phyloP scores from a whole-genome alignment of 768 basidiomycete genomes.

The Calocybe indica region DNA sequence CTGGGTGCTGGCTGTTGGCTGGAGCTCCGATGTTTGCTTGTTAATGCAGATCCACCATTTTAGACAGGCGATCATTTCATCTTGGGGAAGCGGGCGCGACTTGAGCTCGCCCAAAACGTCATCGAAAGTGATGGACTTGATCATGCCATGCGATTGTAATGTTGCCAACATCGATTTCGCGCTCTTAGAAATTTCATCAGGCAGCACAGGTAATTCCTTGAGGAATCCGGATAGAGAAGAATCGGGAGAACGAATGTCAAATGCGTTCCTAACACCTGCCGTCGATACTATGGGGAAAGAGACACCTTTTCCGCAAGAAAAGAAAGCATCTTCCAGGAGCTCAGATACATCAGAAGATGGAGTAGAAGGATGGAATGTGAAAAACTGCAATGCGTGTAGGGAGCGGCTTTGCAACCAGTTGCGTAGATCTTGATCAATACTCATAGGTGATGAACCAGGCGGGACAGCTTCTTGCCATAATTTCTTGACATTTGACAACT shows the following conservation, averaged over 20 bases:
- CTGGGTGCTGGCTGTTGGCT: constrained; percentile 44
- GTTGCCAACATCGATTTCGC: constrained; percentile 56
- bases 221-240: constrained; percentile 68
- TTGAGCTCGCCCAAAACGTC: constrained; percentile 82
- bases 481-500: constrained; percentile 56
- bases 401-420: constrained; percentile 52
- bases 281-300: constrained; percentile 72
- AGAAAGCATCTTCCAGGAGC: constrained; percentile 74
- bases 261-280: constrained; percentile 60
- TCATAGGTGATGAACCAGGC: constrained; percentile 16
- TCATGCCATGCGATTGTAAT: constrained; percentile 55
- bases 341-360: constrained; percentile 76
- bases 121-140: constrained; percentile 69
- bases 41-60: constrained; percentile 72
- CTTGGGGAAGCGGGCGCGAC: constrained; percentile 58
- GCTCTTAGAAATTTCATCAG: constrained; percentile 48
- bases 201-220: constrained; percentile 69
- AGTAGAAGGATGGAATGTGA: constrained; percentile 84
- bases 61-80: constrained; percentile 77
- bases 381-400: constrained; percentile 82
- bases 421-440: constrained; percentile 36
- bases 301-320: constrained; percentile 45
- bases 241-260: constrained; percentile 70
- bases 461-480: constrained; percentile 51
- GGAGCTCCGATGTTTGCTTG: constrained; percentile 26